Evolutionary conservation across 345 rosid genomes (phyloP).

Genomic region (Durio zibethinus): DNA sequence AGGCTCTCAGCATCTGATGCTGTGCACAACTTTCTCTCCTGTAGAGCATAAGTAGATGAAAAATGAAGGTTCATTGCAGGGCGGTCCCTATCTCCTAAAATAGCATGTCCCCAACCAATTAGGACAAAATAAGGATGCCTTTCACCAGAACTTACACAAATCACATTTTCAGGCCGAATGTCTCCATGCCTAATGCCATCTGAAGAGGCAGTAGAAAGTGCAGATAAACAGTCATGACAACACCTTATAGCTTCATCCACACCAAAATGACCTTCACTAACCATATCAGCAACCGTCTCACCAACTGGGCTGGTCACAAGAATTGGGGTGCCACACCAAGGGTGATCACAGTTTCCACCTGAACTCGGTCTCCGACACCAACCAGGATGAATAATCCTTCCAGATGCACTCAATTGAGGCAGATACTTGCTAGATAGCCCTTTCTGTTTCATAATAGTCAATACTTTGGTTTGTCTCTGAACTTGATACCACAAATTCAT

Average conservation of each 20-base stretch:
- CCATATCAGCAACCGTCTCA: conserved; percentile 44
- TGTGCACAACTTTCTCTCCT: conserved; percentile 61
- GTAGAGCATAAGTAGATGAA: conserved; percentile 60
- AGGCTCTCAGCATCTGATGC: conserved; percentile 67
- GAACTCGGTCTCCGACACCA: conserved; percentile 40
- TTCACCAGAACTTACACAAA: conserved; percentile 47
- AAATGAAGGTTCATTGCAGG: conserved; percentile 53
- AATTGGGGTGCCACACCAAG: conserved; percentile 62
- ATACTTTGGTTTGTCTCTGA: conserved; percentile 62
- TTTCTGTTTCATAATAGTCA: conserved; percentile 49
- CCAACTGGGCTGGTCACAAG: conserved; percentile 57
- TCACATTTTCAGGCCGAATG: conserved; percentile 53
- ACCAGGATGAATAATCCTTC: conserved; percentile 53
- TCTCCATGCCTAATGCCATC: conserved; percentile 79
- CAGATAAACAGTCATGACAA: conserved; percentile 93
- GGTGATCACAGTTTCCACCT: conserved; percentile 52
- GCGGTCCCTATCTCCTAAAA: conserved; percentile 63
- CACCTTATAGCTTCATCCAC: conserved; percentile 82
- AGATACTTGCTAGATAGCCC: conserved; percentile 43
- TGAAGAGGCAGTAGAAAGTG: conserved; percentile 67
- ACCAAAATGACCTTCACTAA: conserved; percentile 59
- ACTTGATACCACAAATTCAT: conserved; percentile 69
- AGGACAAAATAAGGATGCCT: conserved; percentile 69
- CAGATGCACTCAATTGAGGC: conserved; percentile 51
- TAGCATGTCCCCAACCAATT: conserved; percentile 59